Evolutionary conservation across 345 rosid genomes (phyloP).

Genomic region (sweet orange (Citrus sinensis)): DNA sequence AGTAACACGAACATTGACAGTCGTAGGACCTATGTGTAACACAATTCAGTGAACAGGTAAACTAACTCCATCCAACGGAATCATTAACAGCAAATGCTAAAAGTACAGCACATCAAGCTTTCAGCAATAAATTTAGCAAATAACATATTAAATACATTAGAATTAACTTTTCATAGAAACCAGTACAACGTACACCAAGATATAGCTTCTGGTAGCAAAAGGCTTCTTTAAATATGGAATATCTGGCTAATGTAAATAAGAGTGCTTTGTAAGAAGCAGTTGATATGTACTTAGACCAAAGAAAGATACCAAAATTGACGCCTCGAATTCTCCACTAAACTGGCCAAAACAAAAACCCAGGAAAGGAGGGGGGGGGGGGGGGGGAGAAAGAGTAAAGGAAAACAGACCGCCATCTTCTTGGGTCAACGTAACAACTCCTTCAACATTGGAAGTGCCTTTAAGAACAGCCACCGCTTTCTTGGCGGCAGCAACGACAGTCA

Average conservation of each 20-base stretch:
- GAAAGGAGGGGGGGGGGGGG: background rate
- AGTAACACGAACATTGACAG: slow-evolving; percentile 75
- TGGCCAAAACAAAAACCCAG: slow-evolving; percentile 3
- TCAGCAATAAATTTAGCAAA: background rate
- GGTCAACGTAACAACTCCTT: slow-evolving; percentile 82
- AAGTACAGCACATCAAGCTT: background rate
- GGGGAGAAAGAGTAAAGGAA: background rate
- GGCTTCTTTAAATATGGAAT: background rate
- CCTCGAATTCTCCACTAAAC: background rate
- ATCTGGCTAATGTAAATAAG: background rate
- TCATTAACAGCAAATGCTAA: background rate
- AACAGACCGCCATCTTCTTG: slow-evolving; percentile 68
- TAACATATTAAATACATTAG: background rate
- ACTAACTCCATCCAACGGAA: background rate
- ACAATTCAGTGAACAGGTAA: slow-evolving; percentile 5
- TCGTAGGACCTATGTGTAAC: slow-evolving; percentile 67
- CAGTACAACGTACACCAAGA: background rate
- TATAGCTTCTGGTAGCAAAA: background rate
- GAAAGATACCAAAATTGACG: background rate
- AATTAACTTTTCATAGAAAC: background rate
- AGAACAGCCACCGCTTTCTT: slow-evolving; percentile 95
- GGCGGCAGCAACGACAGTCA: slow-evolving; percentile 54
- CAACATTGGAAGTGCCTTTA: slow-evolving; percentile 69
- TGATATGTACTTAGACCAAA: background rate
- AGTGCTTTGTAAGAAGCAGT: background rate